Percentiles rank a stretch among this genome's conserved stretches.
Conservation (phyloP, 176 grass and related monocot genomes). For the Dendrocalamus sinicus region DNA sequence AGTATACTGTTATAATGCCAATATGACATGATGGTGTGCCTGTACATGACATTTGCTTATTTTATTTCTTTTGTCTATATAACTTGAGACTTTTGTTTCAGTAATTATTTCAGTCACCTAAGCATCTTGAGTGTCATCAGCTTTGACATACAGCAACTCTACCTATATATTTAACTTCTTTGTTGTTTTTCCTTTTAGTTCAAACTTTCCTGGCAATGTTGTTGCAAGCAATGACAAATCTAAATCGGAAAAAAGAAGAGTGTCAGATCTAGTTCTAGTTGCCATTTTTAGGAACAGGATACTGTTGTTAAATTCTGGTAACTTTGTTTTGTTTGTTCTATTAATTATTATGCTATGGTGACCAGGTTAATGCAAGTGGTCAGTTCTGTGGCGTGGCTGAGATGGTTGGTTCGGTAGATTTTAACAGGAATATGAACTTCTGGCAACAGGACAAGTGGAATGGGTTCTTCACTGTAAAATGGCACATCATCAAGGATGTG, state of each 20-base stretch:
- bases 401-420: slow-evolving; percentile 88
- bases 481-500: slow-evolving; percentile 95
- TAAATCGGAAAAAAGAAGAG: no score
- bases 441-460: slow-evolving; percentile 99
- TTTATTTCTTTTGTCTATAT: slow-evolving; percentile 22
- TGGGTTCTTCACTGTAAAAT: slow-evolving; percentile 87
- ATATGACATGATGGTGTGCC: slow-evolving; percentile 1
- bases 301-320: not conserved
- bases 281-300: not conserved
- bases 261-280: not conserved
- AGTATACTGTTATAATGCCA: not conserved
- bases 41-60: not conserved
- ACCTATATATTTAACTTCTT: not conserved
- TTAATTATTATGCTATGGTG: slow-evolving; percentile 32
- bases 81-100: slow-evolving; percentile 14
- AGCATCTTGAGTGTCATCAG: not conserved
- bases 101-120: slow-evolving; percentile 3
- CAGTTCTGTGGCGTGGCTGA: slow-evolving; percentile 95
- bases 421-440: slow-evolving; percentile 84
- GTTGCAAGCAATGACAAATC: not conserved
- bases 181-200: not conserved
- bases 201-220: slow-evolving; percentile 6
- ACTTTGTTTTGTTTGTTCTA: slow-evolving; percentile 30
- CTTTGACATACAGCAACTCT: not conserved
- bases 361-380: slow-evolving; percentile 90